Percentiles rank a stretch among this genome's conserved stretches.
These are phyloP conservation scores for Taphrina sp. DNA, from an alignment of 1,139 yeast genomes.

Conservation along the genomic window DNA sequence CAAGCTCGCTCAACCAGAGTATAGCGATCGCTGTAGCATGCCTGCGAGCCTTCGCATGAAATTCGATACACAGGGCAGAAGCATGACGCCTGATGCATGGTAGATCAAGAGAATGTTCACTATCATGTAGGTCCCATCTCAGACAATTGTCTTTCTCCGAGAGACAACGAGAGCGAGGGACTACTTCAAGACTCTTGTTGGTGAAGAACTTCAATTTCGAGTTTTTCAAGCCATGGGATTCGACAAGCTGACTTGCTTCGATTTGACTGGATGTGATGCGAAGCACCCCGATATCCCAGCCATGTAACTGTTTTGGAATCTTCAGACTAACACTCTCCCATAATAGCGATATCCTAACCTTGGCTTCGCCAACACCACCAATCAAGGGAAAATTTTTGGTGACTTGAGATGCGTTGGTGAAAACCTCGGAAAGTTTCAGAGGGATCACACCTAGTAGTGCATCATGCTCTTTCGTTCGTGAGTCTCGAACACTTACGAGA, in stretches of 20 bases:
- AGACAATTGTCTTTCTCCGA: slow-evolving; percentile 4
- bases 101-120: slow-evolving; percentile 7
- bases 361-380: slow-evolving; percentile 32
- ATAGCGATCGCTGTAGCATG: slow-evolving; percentile 9
- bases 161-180: slow-evolving; percentile 1
- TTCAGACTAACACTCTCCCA: slow-evolving; percentile 22
- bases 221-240: background rate
- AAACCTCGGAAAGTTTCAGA: slow-evolving; percentile 24
- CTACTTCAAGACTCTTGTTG: background rate
- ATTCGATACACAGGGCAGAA: slow-evolving; percentile 16
- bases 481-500: slow-evolving; percentile 18
- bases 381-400: slow-evolving; percentile 27
- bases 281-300: slow-evolving; percentile 32
- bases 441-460: slow-evolving; percentile 30
- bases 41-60: background rate
- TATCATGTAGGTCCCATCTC: background rate
- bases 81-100: slow-evolving; percentile 6
- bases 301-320: slow-evolving; percentile 11
- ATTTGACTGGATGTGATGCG: slow-evolving; percentile 1
- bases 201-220: slow-evolving; percentile 11
- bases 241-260: background rate
- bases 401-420: slow-evolving; percentile 30
- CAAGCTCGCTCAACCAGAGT: slow-evolving; percentile 4
- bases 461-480: slow-evolving; percentile 31
- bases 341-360: slow-evolving; percentile 22